Base-by-base conservation (phyloP, 1,139 yeast species). In the Candida freyschussii region DNA sequence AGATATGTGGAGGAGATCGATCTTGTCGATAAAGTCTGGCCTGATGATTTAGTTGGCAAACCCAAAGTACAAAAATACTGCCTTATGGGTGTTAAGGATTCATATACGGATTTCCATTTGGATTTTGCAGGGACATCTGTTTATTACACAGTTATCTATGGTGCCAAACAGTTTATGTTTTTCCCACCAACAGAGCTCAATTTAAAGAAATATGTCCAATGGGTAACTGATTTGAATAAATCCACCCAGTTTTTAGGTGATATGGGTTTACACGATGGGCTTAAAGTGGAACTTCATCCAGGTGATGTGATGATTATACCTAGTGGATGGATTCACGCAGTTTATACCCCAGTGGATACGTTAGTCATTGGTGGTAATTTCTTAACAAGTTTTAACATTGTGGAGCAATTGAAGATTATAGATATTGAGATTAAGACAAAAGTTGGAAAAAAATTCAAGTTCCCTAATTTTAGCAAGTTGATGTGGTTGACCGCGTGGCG, bases 121-220 rank as follows among this genome's bases (percentile, higher is more conserved):
- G 96, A 87, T 56, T 87, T 87, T 57, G 94, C 94, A 3, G 96
- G 96, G 0, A 84, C 96, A 0, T 82, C 91, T 0, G 96, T 87
- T 5, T 87, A 85, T 55, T 87, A 87, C 56, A 86, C 91, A 8
- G 77, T 87, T 3, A 60, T 89, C 14, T 62, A 68, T 8, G 96
- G 96, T 1, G 50, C 65, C 4, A 87, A 87, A 52, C 69, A 78
- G 17, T 87, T 87, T 49, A 57, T 86, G 30, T 72, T 87, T 68
- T 77, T 71, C 43, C 95, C 95, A 1, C 96, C 96, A 2, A 75
- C 93, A 0, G 57, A 62, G 2, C 48, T 57, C 7, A 86, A 86
- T 46, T 63, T 86, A 33, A 53, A 59, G 12, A 64, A 72, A 21
- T 87, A 85, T 53, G 70, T 72, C 23, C 58, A 67, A 26, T 87